A percentile compares a stretch with the other conserved stretches of the same genome.
Conservation (phyloP, 73 alveolate species). For the Breviolum minutum region DNA sequence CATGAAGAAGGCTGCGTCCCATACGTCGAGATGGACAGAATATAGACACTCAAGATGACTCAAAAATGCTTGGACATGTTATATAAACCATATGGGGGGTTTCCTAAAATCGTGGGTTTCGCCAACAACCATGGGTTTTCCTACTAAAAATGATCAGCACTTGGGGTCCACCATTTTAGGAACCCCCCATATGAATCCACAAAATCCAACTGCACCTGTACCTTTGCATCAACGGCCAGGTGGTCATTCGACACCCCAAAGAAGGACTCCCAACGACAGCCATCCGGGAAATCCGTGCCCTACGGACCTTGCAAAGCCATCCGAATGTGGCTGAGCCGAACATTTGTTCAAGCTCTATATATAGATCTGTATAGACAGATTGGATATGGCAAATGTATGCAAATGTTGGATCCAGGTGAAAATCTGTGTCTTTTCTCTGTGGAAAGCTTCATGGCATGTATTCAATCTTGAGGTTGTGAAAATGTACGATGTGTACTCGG, state of each 20-base stretch:
- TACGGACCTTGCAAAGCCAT: conserved; percentile 6
- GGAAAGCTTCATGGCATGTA: too few species aligned
- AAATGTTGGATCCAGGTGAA: too few species aligned
- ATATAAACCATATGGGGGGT: too few species aligned
- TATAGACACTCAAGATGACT: too few species aligned
- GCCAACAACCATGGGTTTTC: too few species aligned
- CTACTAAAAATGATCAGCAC: too few species aligned
- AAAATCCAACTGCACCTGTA: background rate
- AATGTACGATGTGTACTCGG: conserved; percentile 3
- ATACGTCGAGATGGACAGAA: too few species aligned
- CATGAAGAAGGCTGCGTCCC: conserved; percentile 95
- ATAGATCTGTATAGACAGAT: background rate
- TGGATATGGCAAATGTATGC: background rate
- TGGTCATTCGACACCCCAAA: conserved; percentile 95
- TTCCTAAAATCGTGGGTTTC: too few species aligned
- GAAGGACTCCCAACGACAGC: conserved; percentile 96
- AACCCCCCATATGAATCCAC: background rate
- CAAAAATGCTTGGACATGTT: too few species aligned
- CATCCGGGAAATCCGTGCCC: conserved; percentile 67
- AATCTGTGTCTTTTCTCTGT: too few species aligned
- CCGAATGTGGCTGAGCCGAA: conserved; percentile 2
- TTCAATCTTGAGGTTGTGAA: background rate
- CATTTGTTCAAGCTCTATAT: background rate
- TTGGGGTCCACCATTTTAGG: too few species aligned
- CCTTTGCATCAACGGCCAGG: background rate